Percentiles rank a stretch among this genome's conserved stretches.
Evolutionary conservation across 148 eudicot genomes (phyloP).

Genomic region (Persicaria maculosa): DNA sequence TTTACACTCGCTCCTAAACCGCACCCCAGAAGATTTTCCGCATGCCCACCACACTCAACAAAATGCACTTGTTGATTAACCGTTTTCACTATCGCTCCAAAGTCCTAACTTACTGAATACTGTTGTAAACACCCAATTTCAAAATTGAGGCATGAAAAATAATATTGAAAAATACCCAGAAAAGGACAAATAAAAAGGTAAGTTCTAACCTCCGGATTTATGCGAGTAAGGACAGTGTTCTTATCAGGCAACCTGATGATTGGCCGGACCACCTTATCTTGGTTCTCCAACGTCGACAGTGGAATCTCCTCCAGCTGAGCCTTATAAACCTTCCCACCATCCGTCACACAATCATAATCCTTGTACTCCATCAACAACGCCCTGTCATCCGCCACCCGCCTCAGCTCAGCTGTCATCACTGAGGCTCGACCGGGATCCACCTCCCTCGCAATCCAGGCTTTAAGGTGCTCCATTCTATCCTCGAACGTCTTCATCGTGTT

Average conservation of each 20-base stretch:
- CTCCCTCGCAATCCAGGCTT: conserved; percentile 59
- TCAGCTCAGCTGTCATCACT: conserved; percentile 78
- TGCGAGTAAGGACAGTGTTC: conserved; percentile 78
- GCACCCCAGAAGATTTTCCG: not conserved
- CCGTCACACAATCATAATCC: conserved; percentile 57
- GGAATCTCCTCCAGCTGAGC: conserved; percentile 70
- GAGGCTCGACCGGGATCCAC: conserved; percentile 50
- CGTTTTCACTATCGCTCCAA: not conserved
- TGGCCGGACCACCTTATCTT: conserved; percentile 56
- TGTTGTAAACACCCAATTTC: not conserved
- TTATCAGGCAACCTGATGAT: conserved; percentile 71
- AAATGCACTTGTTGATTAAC: not conserved
- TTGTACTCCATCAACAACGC: conserved; percentile 69
- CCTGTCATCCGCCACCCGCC: conserved; percentile 65
- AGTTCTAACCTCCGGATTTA: conserved; percentile 77
- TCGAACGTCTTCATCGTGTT: conserved; percentile 91
- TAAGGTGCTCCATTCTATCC: conserved; percentile 65
- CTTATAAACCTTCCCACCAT: conserved; percentile 48
- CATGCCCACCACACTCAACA: not conserved
- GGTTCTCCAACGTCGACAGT: conserved; percentile 29
- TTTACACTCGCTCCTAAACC: not conserved
- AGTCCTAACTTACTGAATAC: not conserved
- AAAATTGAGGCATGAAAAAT: not conserved
- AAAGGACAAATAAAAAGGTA: not conserved
- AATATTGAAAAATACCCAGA: not conserved